phyloP scores from a whole-genome alignment of 345 rosid genomes.

The Eucalyptus guilfoylei region DNA sequence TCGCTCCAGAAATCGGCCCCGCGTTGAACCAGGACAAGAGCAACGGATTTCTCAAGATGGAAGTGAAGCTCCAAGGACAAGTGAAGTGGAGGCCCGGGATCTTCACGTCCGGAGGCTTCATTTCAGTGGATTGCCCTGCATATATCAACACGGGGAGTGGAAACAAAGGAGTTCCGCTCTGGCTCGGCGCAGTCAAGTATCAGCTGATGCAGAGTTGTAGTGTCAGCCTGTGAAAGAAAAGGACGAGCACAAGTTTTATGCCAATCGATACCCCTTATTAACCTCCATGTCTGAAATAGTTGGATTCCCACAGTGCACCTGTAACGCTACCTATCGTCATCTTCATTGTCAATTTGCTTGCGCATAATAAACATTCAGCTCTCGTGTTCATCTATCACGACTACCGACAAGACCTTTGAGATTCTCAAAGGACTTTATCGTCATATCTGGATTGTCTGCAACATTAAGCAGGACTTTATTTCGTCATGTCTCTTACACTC shows the following conservation, averaged over 20 bases:
- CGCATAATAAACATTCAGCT: background rate
- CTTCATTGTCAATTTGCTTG: background rate
- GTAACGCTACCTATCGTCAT: background rate
- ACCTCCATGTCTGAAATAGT: background rate
- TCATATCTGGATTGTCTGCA: background rate
- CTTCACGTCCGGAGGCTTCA: slow-evolving; percentile 5
- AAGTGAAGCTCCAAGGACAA: slow-evolving; percentile 13
- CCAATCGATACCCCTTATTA: background rate
- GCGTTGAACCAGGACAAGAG: slow-evolving; percentile 5
- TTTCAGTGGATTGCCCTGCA: slow-evolving; percentile 19
- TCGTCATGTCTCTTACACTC: background rate
- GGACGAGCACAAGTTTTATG: background rate
- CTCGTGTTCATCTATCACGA: background rate
- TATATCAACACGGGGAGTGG: slow-evolving; percentile 6
- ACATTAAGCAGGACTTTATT: background rate
- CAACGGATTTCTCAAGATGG: slow-evolving; percentile 7
- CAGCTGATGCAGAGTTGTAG: slow-evolving; percentile 12
- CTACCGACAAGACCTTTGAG: background rate
- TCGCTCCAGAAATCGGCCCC: slow-evolving; percentile 10
- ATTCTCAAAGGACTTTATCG: background rate
- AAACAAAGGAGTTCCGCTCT: background rate
- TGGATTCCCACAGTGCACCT: background rate
- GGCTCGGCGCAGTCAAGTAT: slow-evolving; percentile 8
- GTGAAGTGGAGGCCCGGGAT: slow-evolving; percentile 22
- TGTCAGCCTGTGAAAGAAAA: background rate